These are phyloP conservation scores for Phytophthora sp. DNA, from an alignment of 352 stramenopile genomes.

Conservation along the genomic window DNA sequence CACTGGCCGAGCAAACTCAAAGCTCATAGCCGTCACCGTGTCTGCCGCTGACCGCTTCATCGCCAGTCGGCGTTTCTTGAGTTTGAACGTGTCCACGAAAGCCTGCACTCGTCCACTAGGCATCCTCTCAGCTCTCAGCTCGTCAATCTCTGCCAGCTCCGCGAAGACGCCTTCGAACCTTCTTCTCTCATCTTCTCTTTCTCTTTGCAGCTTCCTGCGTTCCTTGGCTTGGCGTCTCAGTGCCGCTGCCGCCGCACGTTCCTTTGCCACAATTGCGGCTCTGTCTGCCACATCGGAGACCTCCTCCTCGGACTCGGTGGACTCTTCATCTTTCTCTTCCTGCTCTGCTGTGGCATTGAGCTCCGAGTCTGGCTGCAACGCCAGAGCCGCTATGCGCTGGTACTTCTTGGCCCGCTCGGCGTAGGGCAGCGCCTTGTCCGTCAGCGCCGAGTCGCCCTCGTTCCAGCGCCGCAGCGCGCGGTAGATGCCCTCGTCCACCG, in stretches of 20 bases:
- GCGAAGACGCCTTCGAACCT: constrained; percentile 37
- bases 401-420: constrained; percentile 65
- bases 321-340: constrained; percentile 21
- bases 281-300: constrained; percentile 7
- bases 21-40: constrained; percentile 60
- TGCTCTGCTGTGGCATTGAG: constrained; percentile 13
- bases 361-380: constrained; percentile 50
- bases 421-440: constrained; percentile 61
- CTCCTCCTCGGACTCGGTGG: constrained; percentile 15
- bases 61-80: constrained; percentile 51
- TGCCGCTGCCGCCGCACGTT: constrained; percentile 17
- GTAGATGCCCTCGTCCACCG: constrained; percentile 63
- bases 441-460: constrained; percentile 44
- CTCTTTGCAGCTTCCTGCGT: constrained; percentile 27
- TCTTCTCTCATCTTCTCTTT: constrained; percentile 35
- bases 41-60: constrained; percentile 67
- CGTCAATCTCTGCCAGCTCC: constrained; percentile 46
- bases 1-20: constrained; percentile 62
- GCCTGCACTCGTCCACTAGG: constrained; percentile 52
- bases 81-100: constrained; percentile 60
- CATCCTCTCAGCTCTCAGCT: constrained; percentile 44
- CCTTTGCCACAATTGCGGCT: constrained; percentile 29
- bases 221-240: constrained; percentile 21
- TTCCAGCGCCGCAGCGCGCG: constrained; percentile 71
- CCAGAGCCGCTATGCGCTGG: constrained; percentile 53